Base-by-base conservation (phyloP, 306 rosid species). In the Trichosanthes truncata region DNA sequence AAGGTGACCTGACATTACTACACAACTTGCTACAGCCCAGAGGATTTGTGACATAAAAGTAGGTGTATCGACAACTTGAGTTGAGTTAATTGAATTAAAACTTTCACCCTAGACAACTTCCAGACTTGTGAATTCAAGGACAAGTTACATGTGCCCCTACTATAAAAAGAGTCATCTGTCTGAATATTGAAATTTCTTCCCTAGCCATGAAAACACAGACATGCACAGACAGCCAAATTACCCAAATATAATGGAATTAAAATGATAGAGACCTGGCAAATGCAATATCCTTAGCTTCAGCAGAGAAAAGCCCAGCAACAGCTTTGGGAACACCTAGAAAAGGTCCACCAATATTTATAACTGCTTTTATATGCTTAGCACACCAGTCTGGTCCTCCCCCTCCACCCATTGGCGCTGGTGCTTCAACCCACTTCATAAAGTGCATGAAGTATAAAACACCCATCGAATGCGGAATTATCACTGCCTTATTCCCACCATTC, bases 341-440 rank as follows among this genome's bases (percentile, higher is more conserved):
- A 45, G 97, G 97, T 43, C 89, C 89, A 14, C 85, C 86, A 29
- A 86, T 86, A 80, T 86, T 86, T 79, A 86, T 75, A 68, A 86
- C 81, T 0, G 87, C 86, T 82, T 83, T 86, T 43, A 86, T 86
- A 81, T 86, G 87, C 82, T 83, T 83, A 18, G 86, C 65, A 69
- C 89, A 86, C 89, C 87, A 86, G 35, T 81, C 86, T 7, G 85
- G 80, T 62, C 89, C 89, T 67, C 87, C 89, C 53, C 89, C 89
- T 23, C 89, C 89, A 53, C 89, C 89, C 86, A 86, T 82, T 60
- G 97, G 97, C 74, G 89, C 91, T 31, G 97, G 97, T 80, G 92
- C 92, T 83, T 93, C 96, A 79, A 91, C 97, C 97, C 97, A 93
- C 81, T 93, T 93, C 93, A 93, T 87, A 63, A 93, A 93, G 79